Percentiles rank a stretch among this genome's conserved stretches.
These are phyloP conservation scores for Desmodesmus armatus DNA, from an alignment of 139 green algal species.

Conservation along the genomic window DNA sequence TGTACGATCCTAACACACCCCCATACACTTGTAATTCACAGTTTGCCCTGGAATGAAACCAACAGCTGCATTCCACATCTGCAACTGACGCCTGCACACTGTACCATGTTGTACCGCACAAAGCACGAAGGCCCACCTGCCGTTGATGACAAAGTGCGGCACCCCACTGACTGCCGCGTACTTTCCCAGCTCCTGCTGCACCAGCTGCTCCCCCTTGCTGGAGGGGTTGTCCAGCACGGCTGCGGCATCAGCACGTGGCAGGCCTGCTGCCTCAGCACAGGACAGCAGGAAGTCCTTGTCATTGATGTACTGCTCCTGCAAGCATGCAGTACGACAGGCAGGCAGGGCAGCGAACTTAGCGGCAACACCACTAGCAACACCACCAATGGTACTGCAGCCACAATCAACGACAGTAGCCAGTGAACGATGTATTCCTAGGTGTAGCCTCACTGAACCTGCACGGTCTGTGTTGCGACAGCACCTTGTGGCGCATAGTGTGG, in stretches of 20 bases:
- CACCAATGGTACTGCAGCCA: too few relatives aligned
- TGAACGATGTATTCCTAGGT: background rate
- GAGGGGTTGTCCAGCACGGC: background rate
- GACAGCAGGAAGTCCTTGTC: conserved; percentile 31
- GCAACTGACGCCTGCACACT: too few relatives aligned
- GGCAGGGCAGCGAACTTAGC: too few relatives aligned
- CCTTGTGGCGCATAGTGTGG: too few relatives aligned
- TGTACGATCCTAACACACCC: too few relatives aligned
- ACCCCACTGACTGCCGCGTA: conserved; percentile 27
- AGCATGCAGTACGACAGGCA: background rate
- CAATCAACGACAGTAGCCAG: background rate
- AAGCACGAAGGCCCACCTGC: conserved; percentile 11
- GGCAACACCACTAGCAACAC: too few relatives aligned
- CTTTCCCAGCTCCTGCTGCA: conserved; percentile 45
- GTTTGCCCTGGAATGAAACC: too few relatives aligned
- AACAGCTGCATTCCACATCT: too few relatives aligned
- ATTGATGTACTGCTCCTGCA: conserved; percentile 42
- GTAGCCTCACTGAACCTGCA: too few relatives aligned
- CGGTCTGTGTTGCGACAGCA: too few relatives aligned
- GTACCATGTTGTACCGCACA: too few relatives aligned
- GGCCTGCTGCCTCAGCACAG: conserved; percentile 7
- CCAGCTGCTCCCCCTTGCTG: conserved; percentile 14
- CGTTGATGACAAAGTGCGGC: conserved; percentile 40
- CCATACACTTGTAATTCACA: too few relatives aligned
- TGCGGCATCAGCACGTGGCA: conserved; percentile 6